Evolutionary conservation across 2,329 filamentous ascomycete species (phyloP).

Genomic region (Fusarium illudens): DNA sequence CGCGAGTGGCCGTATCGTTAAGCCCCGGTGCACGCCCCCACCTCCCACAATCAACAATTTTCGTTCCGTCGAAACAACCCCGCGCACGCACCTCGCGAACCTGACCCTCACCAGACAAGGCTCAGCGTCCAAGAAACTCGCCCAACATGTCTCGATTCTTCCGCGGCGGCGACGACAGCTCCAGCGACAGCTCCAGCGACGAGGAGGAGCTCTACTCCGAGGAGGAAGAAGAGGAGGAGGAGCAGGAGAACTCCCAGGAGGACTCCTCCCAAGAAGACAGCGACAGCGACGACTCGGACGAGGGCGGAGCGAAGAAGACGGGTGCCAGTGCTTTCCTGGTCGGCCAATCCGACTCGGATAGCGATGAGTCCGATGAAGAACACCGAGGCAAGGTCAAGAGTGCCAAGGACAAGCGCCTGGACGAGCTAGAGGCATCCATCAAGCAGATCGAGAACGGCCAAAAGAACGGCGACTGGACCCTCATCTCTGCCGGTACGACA

Average conservation of each 20-base stretch:
- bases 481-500: slow-evolving; percentile 80
- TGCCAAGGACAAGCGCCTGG: slow-evolving; percentile 95
- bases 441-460: slow-evolving; percentile 93
- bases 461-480: slow-evolving; percentile 97
- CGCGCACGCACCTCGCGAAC: slow-evolving; percentile 46
- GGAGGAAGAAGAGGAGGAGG: slow-evolving; percentile 54
- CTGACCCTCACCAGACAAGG: slow-evolving; percentile 45
- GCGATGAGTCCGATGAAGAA: slow-evolving; percentile 88
- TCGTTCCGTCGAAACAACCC: slow-evolving; percentile 48
- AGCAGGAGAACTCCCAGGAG: slow-evolving; percentile 57
- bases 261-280: slow-evolving; percentile 58
- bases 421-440: slow-evolving; percentile 91
- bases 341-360: slow-evolving; percentile 71
- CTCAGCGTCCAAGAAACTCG: slow-evolving; percentile 41
- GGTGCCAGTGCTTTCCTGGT: slow-evolving; percentile 88
- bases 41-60: slow-evolving; percentile 55
- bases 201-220: slow-evolving; percentile 91
- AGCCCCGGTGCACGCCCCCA: slow-evolving; percentile 51
- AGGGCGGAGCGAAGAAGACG: slow-evolving; percentile 72
- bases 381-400: slow-evolving; percentile 89
- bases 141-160: slow-evolving; percentile 95
- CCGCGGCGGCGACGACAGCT: slow-evolving; percentile 90
- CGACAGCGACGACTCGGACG: slow-evolving; percentile 56
- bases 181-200: slow-evolving; percentile 92
- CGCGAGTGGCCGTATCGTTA: slow-evolving; percentile 45